A percentile compares a stretch with the other conserved stretches of the same genome.
phyloP scores from a whole-genome alignment of 108 stramenopile species.

The Epithemia pelagica region DNA sequence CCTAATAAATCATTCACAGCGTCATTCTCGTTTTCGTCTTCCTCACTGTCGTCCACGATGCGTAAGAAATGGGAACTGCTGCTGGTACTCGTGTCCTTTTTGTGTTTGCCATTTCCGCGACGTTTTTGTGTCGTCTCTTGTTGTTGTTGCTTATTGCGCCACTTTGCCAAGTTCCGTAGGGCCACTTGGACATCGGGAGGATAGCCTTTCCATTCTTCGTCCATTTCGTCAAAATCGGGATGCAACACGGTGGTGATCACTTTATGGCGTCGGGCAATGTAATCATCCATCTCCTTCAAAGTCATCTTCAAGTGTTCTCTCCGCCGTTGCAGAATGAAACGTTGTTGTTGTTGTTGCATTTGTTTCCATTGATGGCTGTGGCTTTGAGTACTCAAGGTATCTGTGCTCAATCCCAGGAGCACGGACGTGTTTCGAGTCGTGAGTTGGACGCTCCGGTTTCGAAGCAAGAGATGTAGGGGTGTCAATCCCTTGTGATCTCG shows the following conservation, averaged over 20 bases:
- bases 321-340: constrained; percentile 20
- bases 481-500: constrained; percentile 33
- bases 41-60: neutral
- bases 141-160: constrained; percentile 6
- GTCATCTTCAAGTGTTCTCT: constrained; percentile 33
- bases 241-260: neutral
- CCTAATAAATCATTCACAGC: neutral
- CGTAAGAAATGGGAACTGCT: neutral
- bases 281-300: constrained; percentile 21
- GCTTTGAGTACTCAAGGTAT: neutral
- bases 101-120: neutral
- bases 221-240: neutral
- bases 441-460: constrained; percentile 17
- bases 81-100: neutral
- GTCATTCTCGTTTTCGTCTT: neutral
- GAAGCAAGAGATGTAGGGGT: constrained; percentile 38
- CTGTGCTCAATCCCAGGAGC: constrained; percentile 26
- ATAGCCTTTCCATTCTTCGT: constrained; percentile 2
- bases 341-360: neutral
- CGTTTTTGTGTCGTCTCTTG: neutral
- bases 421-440: constrained; percentile 30
- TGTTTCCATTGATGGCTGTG: neutral
- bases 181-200: constrained; percentile 25
- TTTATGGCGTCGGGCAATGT: neutral
- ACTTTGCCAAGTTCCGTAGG: constrained; percentile 23